Percentiles rank a stretch among this genome's conserved stretches.
phyloP scores from a whole-genome alignment of 441 rosid species.

The Arabidopsis lyrata region DNA sequence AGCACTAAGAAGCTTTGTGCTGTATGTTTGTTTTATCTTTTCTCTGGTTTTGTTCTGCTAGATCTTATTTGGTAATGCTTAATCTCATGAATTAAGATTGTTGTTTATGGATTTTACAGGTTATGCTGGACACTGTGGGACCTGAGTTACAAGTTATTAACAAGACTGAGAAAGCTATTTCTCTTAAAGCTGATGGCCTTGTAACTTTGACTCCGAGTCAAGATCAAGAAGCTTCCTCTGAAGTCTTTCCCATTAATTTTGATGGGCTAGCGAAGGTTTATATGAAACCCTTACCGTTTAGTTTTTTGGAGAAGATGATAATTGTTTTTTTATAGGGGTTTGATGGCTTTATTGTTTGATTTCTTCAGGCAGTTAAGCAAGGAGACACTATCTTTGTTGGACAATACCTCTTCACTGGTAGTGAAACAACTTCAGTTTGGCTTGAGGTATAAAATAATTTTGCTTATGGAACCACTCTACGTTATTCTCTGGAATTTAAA shows the following conservation, averaged over 20 bases:
- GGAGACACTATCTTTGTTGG: slow-evolving; percentile 95
- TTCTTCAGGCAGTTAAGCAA: slow-evolving; percentile 76
- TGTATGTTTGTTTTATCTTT: slow-evolving; percentile 59
- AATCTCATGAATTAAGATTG: background rate
- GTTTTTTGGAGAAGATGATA: background rate
- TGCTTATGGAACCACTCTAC: background rate
- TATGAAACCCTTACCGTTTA: background rate
- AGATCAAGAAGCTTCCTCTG: slow-evolving; percentile 77
- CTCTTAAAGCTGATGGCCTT: slow-evolving; percentile 68
- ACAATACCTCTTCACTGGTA: slow-evolving; percentile 91
- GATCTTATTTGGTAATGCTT: slow-evolving; percentile 1
- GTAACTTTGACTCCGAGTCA: slow-evolving; percentile 81
- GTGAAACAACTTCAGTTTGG: slow-evolving; percentile 97
- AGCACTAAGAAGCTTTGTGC: slow-evolving; percentile 93
- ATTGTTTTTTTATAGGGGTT: background rate
- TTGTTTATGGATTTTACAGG: slow-evolving; percentile 52
- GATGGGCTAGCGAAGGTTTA: slow-evolving; percentile 83
- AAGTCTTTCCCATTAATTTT: slow-evolving; percentile 88
- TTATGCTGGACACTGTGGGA: slow-evolving; percentile 94
- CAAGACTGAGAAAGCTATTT: slow-evolving; percentile 69
- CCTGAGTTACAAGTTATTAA: slow-evolving; percentile 92
- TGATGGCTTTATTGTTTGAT: slow-evolving; percentile 31
- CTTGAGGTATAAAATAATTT: slow-evolving; percentile 66
- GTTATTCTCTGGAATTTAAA: background rate
- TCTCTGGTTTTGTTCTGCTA: background rate